phyloP scores from a whole-genome alignment of 2,329 filamentous ascomycete species.

The Beauveria bassiana region DNA sequence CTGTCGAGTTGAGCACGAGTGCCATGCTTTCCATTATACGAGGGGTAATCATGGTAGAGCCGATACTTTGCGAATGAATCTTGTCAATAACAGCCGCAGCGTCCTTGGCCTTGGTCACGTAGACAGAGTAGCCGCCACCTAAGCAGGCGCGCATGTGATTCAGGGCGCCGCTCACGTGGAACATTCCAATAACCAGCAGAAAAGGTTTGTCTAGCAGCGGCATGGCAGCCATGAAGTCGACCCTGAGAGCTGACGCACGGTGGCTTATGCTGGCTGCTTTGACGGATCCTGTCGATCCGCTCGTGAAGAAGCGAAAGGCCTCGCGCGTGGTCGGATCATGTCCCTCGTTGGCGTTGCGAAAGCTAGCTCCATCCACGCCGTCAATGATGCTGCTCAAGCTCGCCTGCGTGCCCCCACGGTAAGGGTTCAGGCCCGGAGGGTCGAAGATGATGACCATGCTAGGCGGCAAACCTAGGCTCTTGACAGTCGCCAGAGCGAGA shows the following conservation, averaged over 20 bases:
- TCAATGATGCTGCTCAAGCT: neutral
- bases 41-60: neutral
- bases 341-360: slow-evolving; percentile 4
- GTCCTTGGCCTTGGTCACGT: neutral
- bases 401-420: neutral
- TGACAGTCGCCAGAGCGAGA: neutral
- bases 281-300: slow-evolving; percentile 2
- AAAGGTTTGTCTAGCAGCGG: neutral
- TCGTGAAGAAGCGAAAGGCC: slow-evolving; percentile 6
- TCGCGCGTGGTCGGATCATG: neutral
- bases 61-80: neutral
- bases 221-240: neutral
- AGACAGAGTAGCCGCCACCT: neutral
- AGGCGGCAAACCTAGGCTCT: neutral
- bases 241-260: neutral
- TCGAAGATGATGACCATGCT: neutral
- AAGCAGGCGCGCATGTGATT: neutral
- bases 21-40: neutral
- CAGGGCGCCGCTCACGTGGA: neutral
- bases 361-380: neutral
- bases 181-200: slow-evolving; percentile 1
- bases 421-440: neutral
- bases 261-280: slow-evolving; percentile 4
- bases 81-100: neutral
- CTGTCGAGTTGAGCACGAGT: neutral